Conservation (phyloP, 2,329 filamentous ascomycete genomes). For the Endoconidiophora laricicola region DNA sequence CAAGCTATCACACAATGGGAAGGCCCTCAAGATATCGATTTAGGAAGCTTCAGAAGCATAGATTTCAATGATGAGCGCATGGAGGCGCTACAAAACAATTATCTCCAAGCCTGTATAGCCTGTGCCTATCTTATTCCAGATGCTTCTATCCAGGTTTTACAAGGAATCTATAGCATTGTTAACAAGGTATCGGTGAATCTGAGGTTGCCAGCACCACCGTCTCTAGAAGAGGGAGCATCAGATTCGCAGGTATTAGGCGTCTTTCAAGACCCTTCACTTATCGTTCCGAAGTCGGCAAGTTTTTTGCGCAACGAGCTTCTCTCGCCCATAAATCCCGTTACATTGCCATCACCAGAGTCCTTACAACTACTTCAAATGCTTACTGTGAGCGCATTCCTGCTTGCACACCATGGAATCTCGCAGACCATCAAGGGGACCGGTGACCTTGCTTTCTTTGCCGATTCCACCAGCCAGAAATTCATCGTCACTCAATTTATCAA, state of each 20-base stretch:
- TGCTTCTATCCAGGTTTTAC: constrained; percentile 38
- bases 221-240: constrained; percentile 23
- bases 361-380: constrained; percentile 17
- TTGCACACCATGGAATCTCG: constrained; percentile 32
- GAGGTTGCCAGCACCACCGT: constrained; percentile 39
- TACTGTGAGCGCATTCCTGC: constrained; percentile 41
- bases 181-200: constrained; percentile 26
- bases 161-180: constrained; percentile 10
- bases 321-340: constrained; percentile 5
- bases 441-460: constrained; percentile 47
- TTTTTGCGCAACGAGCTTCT: constrained; percentile 19
- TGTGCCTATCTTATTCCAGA: constrained; percentile 51
- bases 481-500: constrained; percentile 44
- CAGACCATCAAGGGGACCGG: constrained; percentile 37
- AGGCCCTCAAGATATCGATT: constrained; percentile 52
- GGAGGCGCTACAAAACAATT: constrained; percentile 42
- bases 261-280: constrained; percentile 15
- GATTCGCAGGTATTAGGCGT: constrained; percentile 4
- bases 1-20: constrained; percentile 54
- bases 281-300: constrained; percentile 17
- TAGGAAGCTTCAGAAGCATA: constrained; percentile 36
- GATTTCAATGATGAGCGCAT: constrained; percentile 45
- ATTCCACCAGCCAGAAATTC: constrained; percentile 45
- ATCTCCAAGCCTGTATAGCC: constrained; percentile 51
- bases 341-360: not conserved